Percentiles rank a stretch among this genome's conserved stretches.
Conservation (phyloP, 495 filamentous ascomycete genomes). For the Neurospora terricola region DNA sequence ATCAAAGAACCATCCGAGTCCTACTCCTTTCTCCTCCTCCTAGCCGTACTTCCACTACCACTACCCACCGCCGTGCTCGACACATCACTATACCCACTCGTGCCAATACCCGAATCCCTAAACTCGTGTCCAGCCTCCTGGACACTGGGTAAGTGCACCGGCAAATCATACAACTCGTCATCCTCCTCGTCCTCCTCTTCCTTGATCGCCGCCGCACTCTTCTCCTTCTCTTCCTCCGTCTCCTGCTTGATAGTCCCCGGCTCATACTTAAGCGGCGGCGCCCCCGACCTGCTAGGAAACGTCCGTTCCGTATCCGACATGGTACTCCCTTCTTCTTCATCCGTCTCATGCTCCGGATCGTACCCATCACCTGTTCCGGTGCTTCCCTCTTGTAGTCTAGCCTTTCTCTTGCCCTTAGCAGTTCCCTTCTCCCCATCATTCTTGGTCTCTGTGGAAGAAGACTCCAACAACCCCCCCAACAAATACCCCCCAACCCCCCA, state of each 20-base stretch:
- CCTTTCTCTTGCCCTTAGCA: background rate
- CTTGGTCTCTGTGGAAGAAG: no score
- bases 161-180: background rate
- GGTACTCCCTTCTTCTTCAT: conserved; percentile 4
- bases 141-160: conserved; percentile 9
- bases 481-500: background rate
- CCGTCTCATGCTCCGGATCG: conserved; percentile 14
- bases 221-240: background rate
- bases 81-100: conserved; percentile 31
- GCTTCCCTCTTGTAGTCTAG: background rate
- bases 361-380: background rate
- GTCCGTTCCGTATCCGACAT: conserved; percentile 31
- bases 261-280: conserved; percentile 36
- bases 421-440: background rate
- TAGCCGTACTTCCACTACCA: background rate
- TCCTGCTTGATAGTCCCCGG: background rate
- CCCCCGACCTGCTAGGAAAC: conserved; percentile 46
- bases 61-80: conserved; percentile 6
- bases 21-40: conserved; percentile 7
- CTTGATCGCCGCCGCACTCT: conserved; percentile 13
- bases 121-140: conserved; percentile 18
- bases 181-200: conserved; percentile 16
- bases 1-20: background rate
- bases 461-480: background rate
- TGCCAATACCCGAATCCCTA: conserved; percentile 38